These are phyloP conservation scores for Adenanthera pavonina DNA, from an alignment of 306 rosid species.

Conservation along the genomic window DNA sequence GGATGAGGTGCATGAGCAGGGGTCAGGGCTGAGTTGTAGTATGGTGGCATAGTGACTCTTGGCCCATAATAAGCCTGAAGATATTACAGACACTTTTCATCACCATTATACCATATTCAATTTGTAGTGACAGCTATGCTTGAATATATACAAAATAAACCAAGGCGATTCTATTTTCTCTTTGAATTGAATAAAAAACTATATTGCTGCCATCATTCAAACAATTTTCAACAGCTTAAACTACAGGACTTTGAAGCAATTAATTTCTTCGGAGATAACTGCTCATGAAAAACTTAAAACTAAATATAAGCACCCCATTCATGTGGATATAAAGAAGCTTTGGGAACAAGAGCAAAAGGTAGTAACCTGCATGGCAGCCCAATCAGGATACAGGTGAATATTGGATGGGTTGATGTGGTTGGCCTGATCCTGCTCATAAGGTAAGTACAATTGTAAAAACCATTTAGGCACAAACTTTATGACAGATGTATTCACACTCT, in stretches of 20 bases:
- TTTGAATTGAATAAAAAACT: not conserved
- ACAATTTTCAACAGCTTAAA: constrained; percentile 12
- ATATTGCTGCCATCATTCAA: not conserved
- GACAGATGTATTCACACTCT: constrained; percentile 13
- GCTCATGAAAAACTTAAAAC: not conserved
- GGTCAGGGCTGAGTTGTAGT: constrained; percentile 74
- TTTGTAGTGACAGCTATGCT: constrained; percentile 11
- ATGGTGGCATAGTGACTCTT: constrained; percentile 80
- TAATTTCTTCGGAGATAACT: constrained; percentile 9
- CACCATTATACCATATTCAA: constrained; percentile 25
- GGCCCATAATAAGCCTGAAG: constrained; percentile 94
- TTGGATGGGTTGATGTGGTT: constrained; percentile 58
- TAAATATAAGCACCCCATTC: not conserved
- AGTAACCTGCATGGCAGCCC: constrained; percentile 97
- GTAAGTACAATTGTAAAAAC: not conserved
- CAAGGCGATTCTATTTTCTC: not conserved
- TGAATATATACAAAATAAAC: not conserved
- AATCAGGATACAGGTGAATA: constrained; percentile 82
- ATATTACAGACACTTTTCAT: constrained; percentile 23
- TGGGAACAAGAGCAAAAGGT: constrained; percentile 15
- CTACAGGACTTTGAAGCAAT: constrained; percentile 2
- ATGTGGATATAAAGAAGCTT: constrained; percentile 15
- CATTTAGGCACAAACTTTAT: constrained; percentile 14
- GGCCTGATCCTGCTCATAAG: constrained; percentile 64
- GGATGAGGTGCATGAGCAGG: constrained; percentile 92